Percentiles rank a stretch among this genome's conserved stretches.
These are phyloP conservation scores for Hypoxylon sp. DNA, from an alignment of 2,329 filamentous ascomycete species.

Conservation along the genomic window DNA sequence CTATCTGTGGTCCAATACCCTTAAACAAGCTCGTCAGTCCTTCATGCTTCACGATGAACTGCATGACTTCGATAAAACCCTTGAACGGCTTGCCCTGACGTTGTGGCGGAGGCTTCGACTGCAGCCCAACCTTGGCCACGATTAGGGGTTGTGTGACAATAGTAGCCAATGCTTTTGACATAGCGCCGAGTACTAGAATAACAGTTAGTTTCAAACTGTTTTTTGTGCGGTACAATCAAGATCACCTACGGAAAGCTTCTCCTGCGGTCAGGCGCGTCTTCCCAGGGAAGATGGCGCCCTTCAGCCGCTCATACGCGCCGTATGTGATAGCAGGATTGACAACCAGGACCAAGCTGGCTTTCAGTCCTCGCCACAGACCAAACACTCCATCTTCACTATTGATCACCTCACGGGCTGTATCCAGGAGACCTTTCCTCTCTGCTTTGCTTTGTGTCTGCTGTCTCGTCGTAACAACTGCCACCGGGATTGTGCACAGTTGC, in stretches of 20 bases:
- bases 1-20: conserved; percentile 91
- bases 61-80: conserved; percentile 93
- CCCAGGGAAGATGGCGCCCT: conserved; percentile 80
- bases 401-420: conserved; percentile 89
- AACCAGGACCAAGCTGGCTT: conserved; percentile 94
- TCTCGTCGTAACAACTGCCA: conserved; percentile 93
- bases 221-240: not conserved
- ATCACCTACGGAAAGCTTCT: conserved; percentile 88
- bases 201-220: conserved; percentile 34
- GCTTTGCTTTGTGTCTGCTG: conserved; percentile 91
- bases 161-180: conserved; percentile 93
- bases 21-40: conserved; percentile 90
- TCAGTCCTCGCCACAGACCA: conserved; percentile 93
- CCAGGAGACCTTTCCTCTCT: conserved; percentile 87
- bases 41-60: conserved; percentile 90
- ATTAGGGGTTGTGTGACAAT: conserved; percentile 94
- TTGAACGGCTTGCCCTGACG: conserved; percentile 93
- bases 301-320: conserved; percentile 91
- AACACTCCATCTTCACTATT: conserved; percentile 88
- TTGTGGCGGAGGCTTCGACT: conserved; percentile 88
- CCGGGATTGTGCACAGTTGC: conserved; percentile 95
- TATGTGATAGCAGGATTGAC: conserved; percentile 98
- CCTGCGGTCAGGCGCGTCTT: conserved; percentile 80
- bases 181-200: conserved; percentile 81
- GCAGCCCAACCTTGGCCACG: conserved; percentile 95